Base-by-base conservation (phyloP, 768 basidiomycete species). In the Tricholoma saponaceum region DNA sequence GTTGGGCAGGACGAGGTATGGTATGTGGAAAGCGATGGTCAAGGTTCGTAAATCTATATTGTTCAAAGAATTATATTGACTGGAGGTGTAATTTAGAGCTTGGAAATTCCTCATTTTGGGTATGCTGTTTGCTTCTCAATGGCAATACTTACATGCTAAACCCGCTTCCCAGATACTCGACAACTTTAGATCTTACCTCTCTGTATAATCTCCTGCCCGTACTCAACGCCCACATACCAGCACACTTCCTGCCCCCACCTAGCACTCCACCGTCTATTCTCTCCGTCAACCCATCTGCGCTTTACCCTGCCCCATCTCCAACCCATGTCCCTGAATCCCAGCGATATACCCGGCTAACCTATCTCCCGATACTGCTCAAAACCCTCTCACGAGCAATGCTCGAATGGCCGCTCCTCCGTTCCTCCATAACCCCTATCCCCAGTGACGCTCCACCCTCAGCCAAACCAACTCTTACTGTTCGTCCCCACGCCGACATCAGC, bases 1-100 rank as follows among this genome's bases (percentile, higher is more conserved):
- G 53, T 77, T 95, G 23, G 86, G 85, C 4, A 76, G 90, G 61
- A 92, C 90, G 13, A 76, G 92, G 54, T 83, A 85, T 66, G 85
- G 84, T 9, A 95, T 95, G 92, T 95, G 85, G 86, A 90, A 90
- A 63, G 88, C 90, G 2, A 95, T 95, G 92, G 82, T 78, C 9
- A 90, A 90, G 82, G 90, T 86, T 51, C 25, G 73, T 60, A n/a
- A 16, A 41, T 52, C 20, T 20, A 49, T 20, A 0, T 55, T 28
- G 35, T 54, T 54, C 20, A 1, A 37, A 22, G 13, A 28, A 5
- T 28, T 8, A 54, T 37, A 58, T 47, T 51, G 20, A 47, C 54
- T 56, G 35, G 37, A 13, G 52, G 23, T 44, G 35, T 33, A 44
- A 16, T 54, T 63, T 5, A 92, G 91, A 91, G 91, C 63, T 77